Base-by-base conservation (phyloP, 2,329 filamentous ascomycete species). In the Metarhizium robertsii region DNA sequence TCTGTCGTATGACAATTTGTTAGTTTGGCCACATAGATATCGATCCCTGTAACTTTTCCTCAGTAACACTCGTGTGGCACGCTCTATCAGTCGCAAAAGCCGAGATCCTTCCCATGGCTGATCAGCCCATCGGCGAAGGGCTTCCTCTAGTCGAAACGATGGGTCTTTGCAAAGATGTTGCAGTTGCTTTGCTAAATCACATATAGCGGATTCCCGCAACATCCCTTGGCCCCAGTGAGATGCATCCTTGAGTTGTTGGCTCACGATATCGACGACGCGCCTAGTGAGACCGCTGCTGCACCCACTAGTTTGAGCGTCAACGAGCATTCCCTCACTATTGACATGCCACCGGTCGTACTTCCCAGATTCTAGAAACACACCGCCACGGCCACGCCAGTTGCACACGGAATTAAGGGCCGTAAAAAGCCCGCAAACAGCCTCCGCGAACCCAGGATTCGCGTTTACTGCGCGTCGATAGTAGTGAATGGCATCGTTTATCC, bases 381-480 rank as follows among this genome's bases (percentile, higher is more conserved):
- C 94, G 58, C 94, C 94, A 60, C 94, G 84, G 34, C 90, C 90
- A 64, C 83, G 81, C 94, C 94, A 99, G 65, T 92, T 88, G 67
- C 94, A 99, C 6, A 99, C 92, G 6, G 94, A 97, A 67, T 96
- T 97, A 53, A 99, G 76, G 1, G 94, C 92, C 57, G 95, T 97
- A 2, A 91, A 92, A 53, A 99, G 79, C 7, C 94, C 94, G 69
- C 94, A 99, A 0, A 99, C 92, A 6, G 94, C 94, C 72, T 99
- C 94, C 1, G 94, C 90, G 72, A 99, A 99, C 38, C 95, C 88
- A 0, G 94, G 92, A 62, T 94, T 99, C n/a, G 92, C 85, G 38
- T 81, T 79, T 10, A 99, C 92, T 43, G 94, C 94, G 60, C 92
- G 84, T 65, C 84, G 89, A 74, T 99, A 99, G 69, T 95, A 97